Evolutionary conservation across 331 rosid species (phyloP).

Genomic region (Rhamnella rubrinervis): DNA sequence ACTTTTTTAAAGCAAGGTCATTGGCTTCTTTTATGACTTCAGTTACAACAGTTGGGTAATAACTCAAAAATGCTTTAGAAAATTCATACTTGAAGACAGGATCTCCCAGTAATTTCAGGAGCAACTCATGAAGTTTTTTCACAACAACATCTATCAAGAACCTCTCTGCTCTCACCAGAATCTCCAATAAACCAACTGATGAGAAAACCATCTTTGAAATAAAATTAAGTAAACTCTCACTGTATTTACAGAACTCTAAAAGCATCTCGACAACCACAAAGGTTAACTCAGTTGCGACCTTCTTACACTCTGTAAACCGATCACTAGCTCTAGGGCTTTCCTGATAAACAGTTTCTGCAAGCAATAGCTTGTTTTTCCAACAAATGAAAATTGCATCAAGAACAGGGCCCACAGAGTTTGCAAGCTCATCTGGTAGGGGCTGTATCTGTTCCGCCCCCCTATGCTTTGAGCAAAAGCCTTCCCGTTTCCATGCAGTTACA

Average conservation of each 20-base stretch:
- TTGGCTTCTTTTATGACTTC: slow-evolving; percentile 52
- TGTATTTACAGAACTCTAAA: slow-evolving; percentile 71
- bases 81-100: slow-evolving; percentile 90
- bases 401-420: slow-evolving; percentile 58
- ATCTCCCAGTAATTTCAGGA: slow-evolving; percentile 84
- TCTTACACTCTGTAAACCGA: slow-evolving; percentile 39
- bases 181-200: slow-evolving; percentile 50
- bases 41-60: slow-evolving; percentile 74
- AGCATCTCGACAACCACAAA: slow-evolving; percentile 82
- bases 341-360: slow-evolving; percentile 35
- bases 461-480: slow-evolving; percentile 94
- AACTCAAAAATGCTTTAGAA: slow-evolving; percentile 76
- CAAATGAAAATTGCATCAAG: slow-evolving; percentile 58
- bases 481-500: slow-evolving; percentile 91
- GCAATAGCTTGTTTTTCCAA: slow-evolving; percentile 64
- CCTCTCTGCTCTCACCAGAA: slow-evolving; percentile 78
- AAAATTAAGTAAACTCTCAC: slow-evolving; percentile 95
- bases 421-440: slow-evolving; percentile 68
- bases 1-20: slow-evolving; percentile 43
- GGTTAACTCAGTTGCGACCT: slow-evolving; percentile 70
- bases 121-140: slow-evolving; percentile 79
- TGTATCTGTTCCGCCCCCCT: slow-evolving; percentile 86
- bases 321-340: slow-evolving; percentile 46
- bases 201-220: slow-evolving; percentile 60
- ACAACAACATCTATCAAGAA: slow-evolving; percentile 48